Evolutionary conservation across 805 yeast species (phyloP).

Genomic region (Teunomyces lycoperdinae): DNA sequence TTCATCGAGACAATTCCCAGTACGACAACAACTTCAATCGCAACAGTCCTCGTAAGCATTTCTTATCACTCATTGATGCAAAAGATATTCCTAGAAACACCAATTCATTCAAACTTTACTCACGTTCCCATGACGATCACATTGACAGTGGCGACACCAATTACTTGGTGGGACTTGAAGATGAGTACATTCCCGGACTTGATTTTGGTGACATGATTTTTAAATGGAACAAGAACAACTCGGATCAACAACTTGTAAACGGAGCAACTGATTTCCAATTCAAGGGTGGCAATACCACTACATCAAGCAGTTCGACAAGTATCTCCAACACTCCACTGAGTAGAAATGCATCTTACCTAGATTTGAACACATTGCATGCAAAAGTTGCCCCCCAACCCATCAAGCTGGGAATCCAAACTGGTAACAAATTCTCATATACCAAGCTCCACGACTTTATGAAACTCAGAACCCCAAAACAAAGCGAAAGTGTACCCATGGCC

Average conservation of each 20-base stretch:
- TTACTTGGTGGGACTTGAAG: slow-evolving; percentile 53
- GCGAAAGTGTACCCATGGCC: slow-evolving; percentile 1
- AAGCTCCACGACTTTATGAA: slow-evolving; percentile 24
- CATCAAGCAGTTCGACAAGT: slow-evolving; percentile 11
- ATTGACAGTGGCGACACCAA: slow-evolving; percentile 15
- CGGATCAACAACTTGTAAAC: slow-evolving; percentile 12
- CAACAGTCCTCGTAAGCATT: slow-evolving; percentile 8
- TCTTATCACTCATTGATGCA: background rate
- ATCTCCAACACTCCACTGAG: slow-evolving; percentile 26
- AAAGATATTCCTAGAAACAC: background rate
- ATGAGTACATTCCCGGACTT: slow-evolving; percentile 74
- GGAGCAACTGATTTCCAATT: background rate
- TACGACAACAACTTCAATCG: slow-evolving; percentile 9
- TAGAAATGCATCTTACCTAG: slow-evolving; percentile 37
- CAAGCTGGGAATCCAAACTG: slow-evolving; percentile 10
- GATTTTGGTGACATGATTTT: slow-evolving; percentile 50
- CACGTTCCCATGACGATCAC: slow-evolving; percentile 28
- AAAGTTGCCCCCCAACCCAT: slow-evolving; percentile 45
- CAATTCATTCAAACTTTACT: slow-evolving; percentile 22
- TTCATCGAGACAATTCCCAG: slow-evolving; percentile 3
- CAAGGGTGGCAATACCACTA: background rate
- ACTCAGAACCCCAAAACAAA: slow-evolving; percentile 12
- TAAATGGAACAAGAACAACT: slow-evolving; percentile 42
- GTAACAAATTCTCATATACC: slow-evolving; percentile 14
- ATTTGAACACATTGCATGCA: slow-evolving; percentile 41